Evolutionary conservation across 768 basidiomycete species (phyloP).

Genomic region (Calvatia gigantea): DNA sequence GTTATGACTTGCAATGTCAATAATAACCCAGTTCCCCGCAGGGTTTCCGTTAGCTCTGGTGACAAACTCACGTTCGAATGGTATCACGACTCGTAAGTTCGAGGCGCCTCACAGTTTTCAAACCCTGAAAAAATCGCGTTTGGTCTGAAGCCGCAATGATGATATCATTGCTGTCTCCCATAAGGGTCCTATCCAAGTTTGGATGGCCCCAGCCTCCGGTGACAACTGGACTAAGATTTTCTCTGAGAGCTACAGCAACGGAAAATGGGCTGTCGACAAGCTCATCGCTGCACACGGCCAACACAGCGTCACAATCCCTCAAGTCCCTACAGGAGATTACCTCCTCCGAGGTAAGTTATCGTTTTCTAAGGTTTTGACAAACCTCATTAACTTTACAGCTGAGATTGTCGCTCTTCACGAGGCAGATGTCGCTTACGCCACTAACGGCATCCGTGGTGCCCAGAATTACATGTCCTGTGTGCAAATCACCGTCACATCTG

Average conservation of each 20-base stretch:
- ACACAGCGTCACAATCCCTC: conserved; percentile 30
- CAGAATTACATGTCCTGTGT: conserved; percentile 49
- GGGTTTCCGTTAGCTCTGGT: conserved; percentile 26
- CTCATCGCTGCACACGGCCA: conserved; percentile 27
- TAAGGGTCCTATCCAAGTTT: conserved; percentile 32
- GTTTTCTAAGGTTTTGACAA: neutral
- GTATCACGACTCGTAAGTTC: conserved; percentile 27
- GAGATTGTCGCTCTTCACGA: conserved; percentile 33
- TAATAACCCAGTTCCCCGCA: conserved; percentile 25
- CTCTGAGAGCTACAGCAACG: conserved; percentile 22
- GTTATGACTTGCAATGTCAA: conserved; percentile 31
- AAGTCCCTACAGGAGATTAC: conserved; percentile 32
- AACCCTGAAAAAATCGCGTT: neutral
- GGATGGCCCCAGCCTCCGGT: conserved; percentile 27
- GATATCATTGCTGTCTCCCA: conserved; percentile 34
- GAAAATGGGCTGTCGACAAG: conserved; percentile 29
- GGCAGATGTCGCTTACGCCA: conserved; percentile 25
- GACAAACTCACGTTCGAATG: conserved; percentile 33
- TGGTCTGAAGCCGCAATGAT: conserved; percentile 25
- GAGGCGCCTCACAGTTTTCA: neutral
- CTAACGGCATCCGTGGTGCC: conserved; percentile 36
- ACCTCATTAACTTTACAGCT: conserved; percentile 17
- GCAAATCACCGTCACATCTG: conserved; percentile 39
- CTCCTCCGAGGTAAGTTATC: conserved; percentile 26
- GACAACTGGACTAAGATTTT: conserved; percentile 32